Base-by-base conservation (phyloP, 352 stramenopile species). In the Thalassiosira hispida region DNA sequence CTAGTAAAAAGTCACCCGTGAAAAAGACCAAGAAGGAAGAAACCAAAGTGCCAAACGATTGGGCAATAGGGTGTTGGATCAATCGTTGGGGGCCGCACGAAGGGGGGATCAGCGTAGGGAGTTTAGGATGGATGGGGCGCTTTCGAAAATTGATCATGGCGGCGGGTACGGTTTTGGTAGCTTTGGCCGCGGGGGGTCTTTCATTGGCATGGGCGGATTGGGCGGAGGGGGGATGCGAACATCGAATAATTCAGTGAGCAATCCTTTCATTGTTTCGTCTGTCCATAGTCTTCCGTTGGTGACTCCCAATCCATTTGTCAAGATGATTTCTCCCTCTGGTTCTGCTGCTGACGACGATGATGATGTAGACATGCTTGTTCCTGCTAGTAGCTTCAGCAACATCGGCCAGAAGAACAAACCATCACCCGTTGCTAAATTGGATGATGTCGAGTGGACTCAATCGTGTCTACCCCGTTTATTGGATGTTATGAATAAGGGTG, bases 381-480 rank as follows among this genome's bases (percentile, higher is more conserved):
- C n/a, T 12, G 35, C 5, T 42, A 42, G 35, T 12, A 12, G 35
- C 35, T 5, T 5, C 35, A 12, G 35, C 35, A 12, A 12, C 35
- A 42, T 42, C 5, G 12, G 35, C 35, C 35, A 42, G 35, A 12
- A 42, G 5, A 42, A 42, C 35, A 42, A 42, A 12, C 35, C 35
- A 5, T 42, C 5, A 12, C 35, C 5, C 35, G 35, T n/a, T n/a
- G n/a, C n/a, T n/a, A 66, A 31, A 67, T 16, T 38, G 75, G 16
- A 88, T 69, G 18, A 77, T 61, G 7, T 71, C 22, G 61, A 76
- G n/a, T 92, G 87, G 87, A 77, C 42, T 4, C 53, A 85, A 12
- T 61, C 38, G 12, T 92, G 85, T 51, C 47, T 86, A 14, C 83
- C 85, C 42, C 74, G 85, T 38, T 56, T 94, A n/a, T 42, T 89